Evolutionary conservation across 371 early-diverging fungal species (phyloP).

Genomic region (Mortierella sp.): DNA sequence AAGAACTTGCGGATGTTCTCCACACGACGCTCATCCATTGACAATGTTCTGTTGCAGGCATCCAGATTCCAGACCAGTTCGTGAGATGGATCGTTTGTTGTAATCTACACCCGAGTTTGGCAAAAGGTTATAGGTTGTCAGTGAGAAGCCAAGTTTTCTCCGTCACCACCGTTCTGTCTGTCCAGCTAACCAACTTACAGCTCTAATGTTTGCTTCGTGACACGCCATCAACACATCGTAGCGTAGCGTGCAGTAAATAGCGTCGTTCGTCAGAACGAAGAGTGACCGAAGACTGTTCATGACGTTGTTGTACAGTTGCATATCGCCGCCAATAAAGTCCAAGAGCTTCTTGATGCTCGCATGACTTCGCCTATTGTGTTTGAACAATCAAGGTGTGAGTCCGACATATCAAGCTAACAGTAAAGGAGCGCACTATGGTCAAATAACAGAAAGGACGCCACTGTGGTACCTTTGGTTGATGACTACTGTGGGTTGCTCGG

Average conservation of each 20-base stretch:
- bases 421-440: not conserved
- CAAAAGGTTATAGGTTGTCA: not conserved
- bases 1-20: conserved; percentile 76
- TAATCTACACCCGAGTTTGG: conserved; percentile 53
- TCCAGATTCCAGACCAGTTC: conserved; percentile 77
- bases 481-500: conserved; percentile 64
- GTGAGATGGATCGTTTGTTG: conserved; percentile 69
- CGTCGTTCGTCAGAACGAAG: conserved; percentile 70
- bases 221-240: conserved; percentile 79
- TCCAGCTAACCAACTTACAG: conserved; percentile 40
- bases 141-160: not conserved
- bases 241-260: conserved; percentile 73
- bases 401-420: not conserved
- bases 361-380: conserved; percentile 65
- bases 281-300: conserved; percentile 69
- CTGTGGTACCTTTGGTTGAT: conserved; percentile 61
- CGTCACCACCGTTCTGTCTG: too few relatives aligned
- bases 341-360: conserved; percentile 65
- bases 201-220: conserved; percentile 69
- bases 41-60: conserved; percentile 74
- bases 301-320: conserved; percentile 71
- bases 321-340: conserved; percentile 67
- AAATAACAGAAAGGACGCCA: not conserved
- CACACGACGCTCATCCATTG: conserved; percentile 76
- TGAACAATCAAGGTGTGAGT: not conserved